phyloP scores from a whole-genome alignment of 805 yeast genomes.

The Kregervanrija pseudodelftensis region DNA sequence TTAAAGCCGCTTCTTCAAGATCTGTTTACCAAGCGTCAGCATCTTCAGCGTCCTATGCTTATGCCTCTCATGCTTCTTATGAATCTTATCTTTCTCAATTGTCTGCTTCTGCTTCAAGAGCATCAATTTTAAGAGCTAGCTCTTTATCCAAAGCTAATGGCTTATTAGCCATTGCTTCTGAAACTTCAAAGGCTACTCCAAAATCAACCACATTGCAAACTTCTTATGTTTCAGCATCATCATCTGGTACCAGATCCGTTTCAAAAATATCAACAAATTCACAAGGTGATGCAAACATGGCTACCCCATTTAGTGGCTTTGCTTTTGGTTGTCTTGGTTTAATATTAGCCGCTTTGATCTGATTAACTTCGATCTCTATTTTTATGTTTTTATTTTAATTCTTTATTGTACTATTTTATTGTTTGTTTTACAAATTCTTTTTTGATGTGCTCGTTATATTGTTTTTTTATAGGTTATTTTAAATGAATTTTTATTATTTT shows the following conservation, averaged over 20 bases:
- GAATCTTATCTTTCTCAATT: background rate
- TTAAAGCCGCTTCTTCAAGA: background rate
- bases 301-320: conserved; percentile 25
- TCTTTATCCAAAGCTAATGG: conserved; percentile 31
- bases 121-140: conserved; percentile 3
- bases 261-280: conserved; percentile 8
- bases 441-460: too few species aligned
- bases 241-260: conserved; percentile 22
- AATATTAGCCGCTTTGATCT: conserved; percentile 31
- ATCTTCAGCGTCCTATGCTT: conserved; percentile 1
- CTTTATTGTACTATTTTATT: background rate
- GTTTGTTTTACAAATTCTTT: too few species aligned
- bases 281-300: conserved; percentile 22
- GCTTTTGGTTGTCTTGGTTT: conserved; percentile 30
- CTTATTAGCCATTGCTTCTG: conserved; percentile 35
- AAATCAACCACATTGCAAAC: conserved; percentile 5
- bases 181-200: conserved; percentile 13
- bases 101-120: background rate
- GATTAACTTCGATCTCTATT: conserved; percentile 3
- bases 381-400: background rate
- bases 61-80: conserved; percentile 2
- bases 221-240: conserved; percentile 19
- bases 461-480: too few species aligned
- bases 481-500: too few species aligned
- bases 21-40: background rate